Evolutionary conservation across 805 yeast species (phyloP).

Genomic region (Kodamaea kaohsiungensis): DNA sequence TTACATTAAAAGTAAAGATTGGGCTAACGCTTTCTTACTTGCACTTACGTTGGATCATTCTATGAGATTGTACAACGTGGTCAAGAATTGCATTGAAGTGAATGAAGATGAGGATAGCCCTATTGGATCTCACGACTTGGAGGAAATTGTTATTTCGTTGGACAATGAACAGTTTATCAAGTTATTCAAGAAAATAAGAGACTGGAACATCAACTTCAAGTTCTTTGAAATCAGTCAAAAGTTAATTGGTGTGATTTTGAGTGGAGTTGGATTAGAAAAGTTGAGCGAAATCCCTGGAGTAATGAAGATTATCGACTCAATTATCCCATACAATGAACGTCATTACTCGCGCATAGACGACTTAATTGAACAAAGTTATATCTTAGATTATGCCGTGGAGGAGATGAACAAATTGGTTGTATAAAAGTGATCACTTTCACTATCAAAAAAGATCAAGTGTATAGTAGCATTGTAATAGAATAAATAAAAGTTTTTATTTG

Average conservation of each 20-base stretch:
- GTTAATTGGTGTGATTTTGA: slow-evolving; percentile 64
- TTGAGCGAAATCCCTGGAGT: slow-evolving; percentile 68
- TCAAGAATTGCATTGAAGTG: slow-evolving; percentile 59
- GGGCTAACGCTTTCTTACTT: slow-evolving; percentile 85
- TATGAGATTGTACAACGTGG: slow-evolving; percentile 77
- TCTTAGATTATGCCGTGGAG: slow-evolving; percentile 79
- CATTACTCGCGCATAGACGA: slow-evolving; percentile 78
- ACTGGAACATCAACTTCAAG: slow-evolving; percentile 91
- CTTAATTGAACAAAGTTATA: slow-evolving; percentile 79
- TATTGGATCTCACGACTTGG: slow-evolving; percentile 62
- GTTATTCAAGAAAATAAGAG: slow-evolving; percentile 76
- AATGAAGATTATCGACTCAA: slow-evolving; percentile 65
- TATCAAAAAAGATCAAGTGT: background rate
- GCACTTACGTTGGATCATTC: slow-evolving; percentile 91
- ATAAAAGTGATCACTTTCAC: background rate
- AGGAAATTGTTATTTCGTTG: slow-evolving; percentile 58
- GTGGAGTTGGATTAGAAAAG: slow-evolving; percentile 52
- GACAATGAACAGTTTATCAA: slow-evolving; percentile 57
- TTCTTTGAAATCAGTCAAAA: slow-evolving; percentile 81
- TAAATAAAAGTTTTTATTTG: background rate
- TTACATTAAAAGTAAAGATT: slow-evolving; percentile 67
- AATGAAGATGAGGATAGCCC: slow-evolving; percentile 49
- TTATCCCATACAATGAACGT: slow-evolving; percentile 86
- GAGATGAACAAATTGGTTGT: slow-evolving; percentile 6
- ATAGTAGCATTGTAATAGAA: slow-evolving; percentile 1